Percentiles rank a stretch among this genome's conserved stretches.
Conservation (phyloP, 208 protist genomes). For the Willaertia magna region DNA sequence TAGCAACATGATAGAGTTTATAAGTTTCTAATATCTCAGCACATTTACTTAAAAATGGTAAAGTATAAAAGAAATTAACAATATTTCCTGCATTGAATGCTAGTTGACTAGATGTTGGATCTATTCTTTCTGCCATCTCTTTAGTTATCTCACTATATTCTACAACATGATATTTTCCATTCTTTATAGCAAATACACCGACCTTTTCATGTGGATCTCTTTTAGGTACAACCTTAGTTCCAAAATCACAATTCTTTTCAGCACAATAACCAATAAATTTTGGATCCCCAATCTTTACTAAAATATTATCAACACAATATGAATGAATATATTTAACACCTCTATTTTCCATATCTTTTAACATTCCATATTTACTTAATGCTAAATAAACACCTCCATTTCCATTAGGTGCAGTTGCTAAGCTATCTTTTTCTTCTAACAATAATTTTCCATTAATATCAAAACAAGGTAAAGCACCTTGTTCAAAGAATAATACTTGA, state of each 20-base stretch:
- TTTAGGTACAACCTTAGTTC: conserved; percentile 81
- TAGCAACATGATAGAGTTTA: conserved; percentile 75
- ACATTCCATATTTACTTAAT: conserved; percentile 35
- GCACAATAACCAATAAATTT: conserved; percentile 76
- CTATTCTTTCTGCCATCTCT: conserved; percentile 38
- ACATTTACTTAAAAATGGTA: conserved; percentile 47
- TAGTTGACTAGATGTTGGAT: conserved; percentile 56
- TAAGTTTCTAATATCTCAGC: conserved; percentile 5
- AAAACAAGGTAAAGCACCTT: conserved; percentile 70
- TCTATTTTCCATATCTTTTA: conserved; percentile 56
- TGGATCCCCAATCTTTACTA: conserved; percentile 66
- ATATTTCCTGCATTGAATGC: conserved; percentile 90
- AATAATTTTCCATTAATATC: conserved; percentile 80
- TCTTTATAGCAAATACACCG: conserved; percentile 76
- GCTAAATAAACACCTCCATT: conserved; percentile 87
- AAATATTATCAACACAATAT: conserved; percentile 91
- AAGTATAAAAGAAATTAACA: conserved; percentile 74
- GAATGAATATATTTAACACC: conserved; percentile 81
- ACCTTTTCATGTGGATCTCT: conserved; percentile 46
- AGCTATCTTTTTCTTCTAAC: conserved; percentile 38
- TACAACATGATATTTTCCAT: conserved; percentile 69
- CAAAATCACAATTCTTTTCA: conserved; percentile 49
- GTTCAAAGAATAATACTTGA: conserved; percentile 85
- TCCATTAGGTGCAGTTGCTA: conserved; percentile 80
- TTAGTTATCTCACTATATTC: conserved; percentile 94